phyloP scores from a whole-genome alignment of 2,329 filamentous ascomycete genomes.

The Tolypocladium sp. region DNA sequence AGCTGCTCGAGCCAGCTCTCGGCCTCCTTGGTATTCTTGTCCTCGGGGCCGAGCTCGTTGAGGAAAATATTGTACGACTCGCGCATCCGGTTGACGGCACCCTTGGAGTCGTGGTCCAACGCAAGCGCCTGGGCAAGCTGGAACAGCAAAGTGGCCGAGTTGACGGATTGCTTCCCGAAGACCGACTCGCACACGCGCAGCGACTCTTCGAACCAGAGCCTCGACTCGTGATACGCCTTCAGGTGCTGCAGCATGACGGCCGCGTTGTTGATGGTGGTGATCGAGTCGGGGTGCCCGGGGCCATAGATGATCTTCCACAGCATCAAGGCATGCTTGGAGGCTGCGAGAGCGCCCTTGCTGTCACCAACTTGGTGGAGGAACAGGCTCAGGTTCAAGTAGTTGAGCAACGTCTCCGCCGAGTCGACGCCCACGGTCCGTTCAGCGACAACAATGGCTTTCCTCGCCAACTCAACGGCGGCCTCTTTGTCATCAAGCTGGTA shows the following conservation, averaged over 20 bases:
- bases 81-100: slow-evolving; percentile 84
- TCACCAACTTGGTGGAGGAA: slow-evolving; percentile 91
- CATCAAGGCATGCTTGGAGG: slow-evolving; percentile 85
- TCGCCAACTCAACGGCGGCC: slow-evolving; percentile 85
- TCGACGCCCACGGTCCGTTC: slow-evolving; percentile 92
- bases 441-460: slow-evolving; percentile 92
- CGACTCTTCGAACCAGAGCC: slow-evolving; percentile 93
- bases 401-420: slow-evolving; percentile 84
- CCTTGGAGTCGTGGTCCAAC: slow-evolving; percentile 90
- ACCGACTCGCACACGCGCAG: slow-evolving; percentile 81
- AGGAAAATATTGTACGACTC: slow-evolving; percentile 97
- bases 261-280: slow-evolving; percentile 97
- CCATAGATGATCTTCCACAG: slow-evolving; percentile 98
- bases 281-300: slow-evolving; percentile 86
- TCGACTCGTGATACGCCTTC: slow-evolving; percentile 89
- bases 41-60: slow-evolving; percentile 72
- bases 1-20: slow-evolving; percentile 95
- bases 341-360: slow-evolving; percentile 76
- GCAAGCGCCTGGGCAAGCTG: slow-evolving; percentile 93
- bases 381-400: slow-evolving; percentile 90
- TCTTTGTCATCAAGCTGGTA: slow-evolving; percentile 98
- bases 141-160: slow-evolving; percentile 90
- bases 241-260: slow-evolving; percentile 96
- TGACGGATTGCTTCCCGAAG: slow-evolving; percentile 82
- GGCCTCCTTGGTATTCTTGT: slow-evolving; percentile 97